A percentile compares a stretch with the other conserved stretches of the same genome.
Evolutionary conservation across 2,329 filamentous ascomycete species (phyloP).

Genomic region (Stachybotrys elegans): DNA sequence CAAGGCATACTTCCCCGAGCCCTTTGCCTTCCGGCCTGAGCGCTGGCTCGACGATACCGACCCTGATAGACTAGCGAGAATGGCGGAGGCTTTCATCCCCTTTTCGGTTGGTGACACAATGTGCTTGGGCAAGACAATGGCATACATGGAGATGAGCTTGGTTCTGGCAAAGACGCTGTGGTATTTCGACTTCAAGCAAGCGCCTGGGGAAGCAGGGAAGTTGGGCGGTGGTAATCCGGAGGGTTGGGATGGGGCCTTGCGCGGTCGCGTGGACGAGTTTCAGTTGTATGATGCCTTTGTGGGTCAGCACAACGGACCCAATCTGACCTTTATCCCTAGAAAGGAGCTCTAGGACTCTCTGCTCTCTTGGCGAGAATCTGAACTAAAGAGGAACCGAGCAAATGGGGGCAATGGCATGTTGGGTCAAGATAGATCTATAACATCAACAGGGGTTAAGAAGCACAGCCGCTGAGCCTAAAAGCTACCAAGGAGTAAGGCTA

Average conservation of each 20-base stretch:
- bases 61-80: background rate
- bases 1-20: slow-evolving; percentile 1
- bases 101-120: background rate
- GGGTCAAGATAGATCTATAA: too few species aligned
- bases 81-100: background rate
- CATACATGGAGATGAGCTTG: background rate
- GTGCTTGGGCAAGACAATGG: background rate
- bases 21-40: background rate
- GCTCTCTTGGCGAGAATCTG: too few species aligned
- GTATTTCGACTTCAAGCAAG: slow-evolving; percentile 1
- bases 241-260: background rate
- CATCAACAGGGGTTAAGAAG: too few species aligned
- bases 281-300: slow-evolving; percentile 1
- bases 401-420: too few species aligned
- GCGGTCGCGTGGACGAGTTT: background rate
- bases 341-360: too few species aligned
- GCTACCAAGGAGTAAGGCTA: too few species aligned
- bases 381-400: too few species aligned
- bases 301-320: background rate
- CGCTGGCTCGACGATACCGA: slow-evolving; percentile 2
- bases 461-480: too few species aligned
- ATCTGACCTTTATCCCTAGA: background rate
- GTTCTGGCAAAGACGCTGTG: background rate
- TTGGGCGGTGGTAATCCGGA: background rate
- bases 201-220: background rate